Conservation (phyloP, 2,329 filamentous ascomycete genomes). For the Sarocladium strictum region DNA sequence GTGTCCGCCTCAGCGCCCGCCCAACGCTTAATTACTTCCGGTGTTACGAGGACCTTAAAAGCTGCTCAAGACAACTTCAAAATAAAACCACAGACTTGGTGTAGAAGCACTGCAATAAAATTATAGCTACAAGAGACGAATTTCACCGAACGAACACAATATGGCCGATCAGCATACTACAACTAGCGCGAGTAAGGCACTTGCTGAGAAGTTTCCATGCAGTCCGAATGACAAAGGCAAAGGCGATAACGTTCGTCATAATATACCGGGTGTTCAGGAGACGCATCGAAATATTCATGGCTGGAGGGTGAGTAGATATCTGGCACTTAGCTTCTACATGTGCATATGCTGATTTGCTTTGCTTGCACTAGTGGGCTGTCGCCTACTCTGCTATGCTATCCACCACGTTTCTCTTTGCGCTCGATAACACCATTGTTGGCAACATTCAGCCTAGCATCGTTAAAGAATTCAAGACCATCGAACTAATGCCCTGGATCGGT, state of each 20-base stretch:
- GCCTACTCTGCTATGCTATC: constrained; percentile 12
- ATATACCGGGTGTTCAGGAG: background rate
- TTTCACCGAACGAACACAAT: too few relatives aligned
- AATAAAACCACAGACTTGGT: too few relatives aligned
- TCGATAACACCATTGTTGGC: constrained; percentile 44
- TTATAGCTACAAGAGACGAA: too few relatives aligned
- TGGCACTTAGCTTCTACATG: too few relatives aligned
- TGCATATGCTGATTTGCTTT: background rate
- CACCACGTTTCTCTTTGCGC: constrained; percentile 31
- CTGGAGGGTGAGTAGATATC: background rate
- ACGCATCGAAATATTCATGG: background rate
- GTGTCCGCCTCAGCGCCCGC: background rate
- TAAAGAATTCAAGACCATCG: constrained; percentile 25
- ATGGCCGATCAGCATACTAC: too few relatives aligned
- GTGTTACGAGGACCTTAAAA: too few relatives aligned
- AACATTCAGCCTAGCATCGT: constrained; percentile 36
- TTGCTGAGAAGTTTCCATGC: background rate
- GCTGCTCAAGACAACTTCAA: too few relatives aligned
- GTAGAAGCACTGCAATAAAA: too few relatives aligned
- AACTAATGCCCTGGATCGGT: constrained; percentile 34
- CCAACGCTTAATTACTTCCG: too few relatives aligned
- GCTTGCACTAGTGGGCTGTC: constrained; percentile 12
- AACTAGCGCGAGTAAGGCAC: background rate
- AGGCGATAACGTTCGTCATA: too few relatives aligned
- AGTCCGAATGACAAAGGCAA: too few relatives aligned